Percentiles rank a stretch among this genome's conserved stretches.
phyloP scores from a whole-genome alignment of 257 asterid genomes.

The Hygrophila difformis region DNA sequence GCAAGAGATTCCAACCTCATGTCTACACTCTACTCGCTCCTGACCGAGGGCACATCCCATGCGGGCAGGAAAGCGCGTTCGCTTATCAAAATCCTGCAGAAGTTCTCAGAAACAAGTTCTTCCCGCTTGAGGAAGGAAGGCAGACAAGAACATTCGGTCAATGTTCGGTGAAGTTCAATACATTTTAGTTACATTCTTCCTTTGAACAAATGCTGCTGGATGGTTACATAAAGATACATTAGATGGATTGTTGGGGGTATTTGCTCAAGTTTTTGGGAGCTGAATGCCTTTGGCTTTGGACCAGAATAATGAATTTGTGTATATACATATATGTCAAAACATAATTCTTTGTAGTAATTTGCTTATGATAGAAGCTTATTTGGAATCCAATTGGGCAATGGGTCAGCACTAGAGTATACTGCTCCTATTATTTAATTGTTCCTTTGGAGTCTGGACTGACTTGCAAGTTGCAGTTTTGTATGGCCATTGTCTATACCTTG shows the following conservation, averaged over 20 bases:
- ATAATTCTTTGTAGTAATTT: no score
- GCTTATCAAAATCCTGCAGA: slow-evolving; percentile 50
- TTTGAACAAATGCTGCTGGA: no score
- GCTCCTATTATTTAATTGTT: no score
- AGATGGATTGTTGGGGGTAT: slow-evolving; percentile 8
- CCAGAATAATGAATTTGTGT: neutral
- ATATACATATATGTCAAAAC: no score
- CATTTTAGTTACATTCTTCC: neutral
- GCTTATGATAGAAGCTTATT: no score
- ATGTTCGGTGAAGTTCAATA: slow-evolving; percentile 25
- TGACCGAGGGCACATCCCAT: slow-evolving; percentile 51
- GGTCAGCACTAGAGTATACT: no score
- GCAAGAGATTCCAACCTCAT: slow-evolving; percentile 45
- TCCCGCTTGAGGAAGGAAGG: slow-evolving; percentile 25
- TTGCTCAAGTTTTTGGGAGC: slow-evolving; percentile 39
- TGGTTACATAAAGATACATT: slow-evolving; percentile 7
- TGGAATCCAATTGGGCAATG: no score
- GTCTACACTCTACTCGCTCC: slow-evolving; percentile 37
- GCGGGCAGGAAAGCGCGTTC: slow-evolving; percentile 49
- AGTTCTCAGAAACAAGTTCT: slow-evolving; percentile 36
- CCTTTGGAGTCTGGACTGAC: no score
- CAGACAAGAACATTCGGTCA: slow-evolving; percentile 32
- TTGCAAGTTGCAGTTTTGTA: no score
- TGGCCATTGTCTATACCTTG: no score
- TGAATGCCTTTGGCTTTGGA: slow-evolving; percentile 15